These are phyloP conservation scores for Ciborinia camelliae DNA, from an alignment of 2,329 filamentous ascomycete species.

Conservation along the genomic window DNA sequence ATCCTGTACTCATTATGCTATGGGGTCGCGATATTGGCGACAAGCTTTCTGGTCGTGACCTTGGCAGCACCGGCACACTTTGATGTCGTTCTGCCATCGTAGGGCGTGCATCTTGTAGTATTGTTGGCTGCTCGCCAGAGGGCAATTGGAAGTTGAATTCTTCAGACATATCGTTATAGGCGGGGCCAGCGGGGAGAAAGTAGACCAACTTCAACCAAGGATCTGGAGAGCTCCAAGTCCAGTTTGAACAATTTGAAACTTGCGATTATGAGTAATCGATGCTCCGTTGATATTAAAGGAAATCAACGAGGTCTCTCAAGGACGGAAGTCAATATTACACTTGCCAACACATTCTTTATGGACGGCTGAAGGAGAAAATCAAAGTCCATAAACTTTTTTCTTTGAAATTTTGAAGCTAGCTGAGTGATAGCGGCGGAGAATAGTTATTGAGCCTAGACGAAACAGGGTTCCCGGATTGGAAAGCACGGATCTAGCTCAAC, in stretches of 20 bases:
- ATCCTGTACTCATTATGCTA: slow-evolving; percentile 23
- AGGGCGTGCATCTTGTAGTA: slow-evolving; percentile 5
- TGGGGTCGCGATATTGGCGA: slow-evolving; percentile 6
- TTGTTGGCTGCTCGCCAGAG: slow-evolving; percentile 1
- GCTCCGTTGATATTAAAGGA: not conserved
- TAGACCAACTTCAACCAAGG: not conserved
- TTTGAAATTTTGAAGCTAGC: not conserved
- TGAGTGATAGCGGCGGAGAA: not conserved
- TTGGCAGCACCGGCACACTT: slow-evolving; percentile 1
- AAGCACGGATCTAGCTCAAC: not conserved
- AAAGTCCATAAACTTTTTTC: slow-evolving; percentile 1
- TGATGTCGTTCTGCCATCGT: slow-evolving; percentile 22
- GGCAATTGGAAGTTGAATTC: slow-evolving; percentile 17
- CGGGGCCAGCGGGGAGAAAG: not conserved
- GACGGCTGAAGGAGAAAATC: not conserved
- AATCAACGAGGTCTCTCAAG: not conserved
- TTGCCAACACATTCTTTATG: slow-evolving; percentile 14
- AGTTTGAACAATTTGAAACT: not conserved
- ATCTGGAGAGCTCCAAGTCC: not conserved
- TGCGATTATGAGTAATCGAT: slow-evolving; percentile 7
- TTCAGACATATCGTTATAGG: slow-evolving; percentile 8
- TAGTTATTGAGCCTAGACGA: not conserved
- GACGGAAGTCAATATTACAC: slow-evolving; percentile 9
- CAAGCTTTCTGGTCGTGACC: slow-evolving; percentile 5
- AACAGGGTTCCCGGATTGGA: not conserved